phyloP scores from a whole-genome alignment of 192 early-diverging fungal species.

The Coemansia sp. region DNA sequence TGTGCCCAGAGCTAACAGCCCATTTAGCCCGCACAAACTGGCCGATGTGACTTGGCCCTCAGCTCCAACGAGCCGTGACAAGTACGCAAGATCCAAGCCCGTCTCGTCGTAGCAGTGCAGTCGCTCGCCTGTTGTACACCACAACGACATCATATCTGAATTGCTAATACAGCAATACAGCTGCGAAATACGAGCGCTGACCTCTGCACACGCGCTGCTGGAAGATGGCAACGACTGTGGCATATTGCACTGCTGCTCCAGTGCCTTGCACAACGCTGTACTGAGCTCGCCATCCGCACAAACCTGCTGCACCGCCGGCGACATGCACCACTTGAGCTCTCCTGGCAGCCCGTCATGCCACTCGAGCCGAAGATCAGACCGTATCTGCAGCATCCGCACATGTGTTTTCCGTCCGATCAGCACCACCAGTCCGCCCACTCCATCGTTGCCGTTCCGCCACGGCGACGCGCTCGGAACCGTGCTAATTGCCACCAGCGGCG shows the following conservation, averaged over 20 bases:
- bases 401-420: slow-evolving; percentile 10
- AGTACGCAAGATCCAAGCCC: slow-evolving; percentile 9
- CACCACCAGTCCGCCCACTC: slow-evolving; percentile 14
- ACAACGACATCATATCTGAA: slow-evolving; percentile 21
- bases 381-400: slow-evolving; percentile 16
- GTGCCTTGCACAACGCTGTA: slow-evolving; percentile 4
- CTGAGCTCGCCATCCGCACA: slow-evolving; percentile 9
- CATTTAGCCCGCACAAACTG: slow-evolving; percentile 22
- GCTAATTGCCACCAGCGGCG: slow-evolving; percentile 14
- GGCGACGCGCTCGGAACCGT: slow-evolving; percentile 24
- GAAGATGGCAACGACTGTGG: too few species aligned
- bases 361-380: slow-evolving; percentile 12
- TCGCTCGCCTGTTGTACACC: slow-evolving; percentile 14
- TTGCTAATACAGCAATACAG: slow-evolving; percentile 18
- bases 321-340: slow-evolving; percentile 35
- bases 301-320: neutral
- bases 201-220: neutral
- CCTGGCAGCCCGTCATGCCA: slow-evolving; percentile 11
- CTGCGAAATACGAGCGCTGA: slow-evolving; percentile 6
- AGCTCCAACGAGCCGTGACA: slow-evolving; percentile 31
- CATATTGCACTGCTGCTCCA: neutral
- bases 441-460: slow-evolving; percentile 34
- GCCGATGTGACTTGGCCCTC: slow-evolving; percentile 10
- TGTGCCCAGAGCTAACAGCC: slow-evolving; percentile 34
- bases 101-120: slow-evolving; percentile 20